These are phyloP conservation scores for Apophysomyces ossiformis DNA, from an alignment of 371 early-diverging fungal genomes.

Conservation along the genomic window DNA sequence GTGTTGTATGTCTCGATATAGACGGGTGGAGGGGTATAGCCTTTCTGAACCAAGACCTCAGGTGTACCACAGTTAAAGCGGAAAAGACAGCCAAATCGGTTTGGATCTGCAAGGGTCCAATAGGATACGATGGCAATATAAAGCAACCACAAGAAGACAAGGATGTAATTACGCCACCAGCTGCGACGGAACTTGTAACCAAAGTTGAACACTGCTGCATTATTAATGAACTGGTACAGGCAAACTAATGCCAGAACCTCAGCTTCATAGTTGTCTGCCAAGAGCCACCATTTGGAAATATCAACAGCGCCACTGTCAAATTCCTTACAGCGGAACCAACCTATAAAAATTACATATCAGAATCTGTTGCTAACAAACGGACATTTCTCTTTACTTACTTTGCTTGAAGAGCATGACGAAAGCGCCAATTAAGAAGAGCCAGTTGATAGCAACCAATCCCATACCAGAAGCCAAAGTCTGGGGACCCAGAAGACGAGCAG, in stretches of 20 bases:
- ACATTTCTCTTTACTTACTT: conserved; percentile 18
- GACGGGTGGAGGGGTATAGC: conserved; percentile 46
- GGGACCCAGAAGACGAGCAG: conserved; percentile 76
- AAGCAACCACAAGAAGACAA: conserved; percentile 57
- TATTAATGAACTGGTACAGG: conserved; percentile 68
- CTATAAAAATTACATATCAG: not conserved
- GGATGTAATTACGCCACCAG: conserved; percentile 61
- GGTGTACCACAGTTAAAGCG: conserved; percentile 74
- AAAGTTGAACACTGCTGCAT: conserved; percentile 69
- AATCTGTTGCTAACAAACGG: conserved; percentile 41
- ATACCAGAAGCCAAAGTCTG: conserved; percentile 73
- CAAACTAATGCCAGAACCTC: conserved; percentile 56
- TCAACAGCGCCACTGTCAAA: conserved; percentile 67
- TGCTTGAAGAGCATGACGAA: conserved; percentile 48
- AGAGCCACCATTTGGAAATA: conserved; percentile 73
- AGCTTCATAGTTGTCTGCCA: conserved; percentile 81
- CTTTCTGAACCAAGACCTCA: conserved; percentile 41
- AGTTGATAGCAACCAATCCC: conserved; percentile 75
- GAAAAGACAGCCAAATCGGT: conserved; percentile 70
- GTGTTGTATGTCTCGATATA: conserved; percentile 61
- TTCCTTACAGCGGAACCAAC: conserved; percentile 75
- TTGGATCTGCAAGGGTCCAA: conserved; percentile 70
- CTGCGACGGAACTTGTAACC: conserved; percentile 69
- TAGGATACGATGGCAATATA: conserved; percentile 61
- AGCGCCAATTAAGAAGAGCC: conserved; percentile 56